These are phyloP conservation scores for Leptographium lundbergii DNA, from an alignment of 2,329 filamentous ascomycete species.

Conservation along the genomic window DNA sequence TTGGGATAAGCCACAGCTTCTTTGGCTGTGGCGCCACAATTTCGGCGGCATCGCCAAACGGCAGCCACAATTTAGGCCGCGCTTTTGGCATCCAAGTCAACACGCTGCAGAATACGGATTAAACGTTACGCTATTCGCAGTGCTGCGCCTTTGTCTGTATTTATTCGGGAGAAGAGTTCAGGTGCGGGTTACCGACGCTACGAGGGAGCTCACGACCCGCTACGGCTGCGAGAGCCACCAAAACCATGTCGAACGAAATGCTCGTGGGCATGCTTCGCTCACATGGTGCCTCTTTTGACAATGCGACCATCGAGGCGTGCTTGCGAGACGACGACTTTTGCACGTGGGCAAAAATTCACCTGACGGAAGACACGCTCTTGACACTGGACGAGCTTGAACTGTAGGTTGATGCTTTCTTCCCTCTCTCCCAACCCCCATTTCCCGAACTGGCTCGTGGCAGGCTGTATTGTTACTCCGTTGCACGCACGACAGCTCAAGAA, in stretches of 20 bases:
- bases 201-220: neutral
- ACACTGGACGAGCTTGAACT: slow-evolving; percentile 39
- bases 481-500: neutral
- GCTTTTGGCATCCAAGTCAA: neutral
- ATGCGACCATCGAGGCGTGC: slow-evolving; percentile 19
- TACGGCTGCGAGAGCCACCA: neutral
- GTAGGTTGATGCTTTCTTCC: slow-evolving; percentile 19
- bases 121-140: neutral
- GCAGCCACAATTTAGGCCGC: neutral
- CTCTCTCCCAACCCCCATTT: neutral
- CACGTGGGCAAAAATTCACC: slow-evolving; percentile 35
- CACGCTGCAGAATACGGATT: neutral
- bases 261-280: slow-evolving; percentile 7
- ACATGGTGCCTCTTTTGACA: slow-evolving; percentile 3
- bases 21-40: neutral
- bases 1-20: neutral
- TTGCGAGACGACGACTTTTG: slow-evolving; percentile 23
- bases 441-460: too few relatives aligned
- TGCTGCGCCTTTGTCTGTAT: neutral
- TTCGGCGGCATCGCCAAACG: neutral
- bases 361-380: slow-evolving; percentile 38
- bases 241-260: neutral
- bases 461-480: neutral
- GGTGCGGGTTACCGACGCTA: neutral
- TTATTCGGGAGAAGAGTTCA: neutral